Evolutionary conservation across 305 asterid species (phyloP), one percentile per base, ranked within the genome.

Genomic region (Fraxinus sp.): DNA sequence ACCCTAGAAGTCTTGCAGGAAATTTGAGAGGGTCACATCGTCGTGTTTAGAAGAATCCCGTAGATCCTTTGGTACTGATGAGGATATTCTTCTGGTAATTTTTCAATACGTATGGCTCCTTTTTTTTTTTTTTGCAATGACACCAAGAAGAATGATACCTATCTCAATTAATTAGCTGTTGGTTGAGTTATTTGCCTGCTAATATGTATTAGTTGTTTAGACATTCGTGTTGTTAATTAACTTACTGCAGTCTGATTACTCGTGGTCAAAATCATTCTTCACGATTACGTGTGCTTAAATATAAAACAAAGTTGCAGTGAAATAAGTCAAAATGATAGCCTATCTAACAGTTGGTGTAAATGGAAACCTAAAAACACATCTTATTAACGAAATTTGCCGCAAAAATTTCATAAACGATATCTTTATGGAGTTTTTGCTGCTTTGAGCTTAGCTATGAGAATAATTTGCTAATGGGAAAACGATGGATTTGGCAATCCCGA

Each of bases 11-110:
- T 30, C 77, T 75, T 78, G 82, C 90, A 96, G 99, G 90, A 90
- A 91, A 83, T 88, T 86, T 13, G 98, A 91, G 90, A 90, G 87
- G 87, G 87, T 94, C 84, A 83, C 91, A 43, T 90, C 94, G 16
- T 83, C 89, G 88, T 91, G 95, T 89, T 85, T 96, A 70, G 97
- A 94, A 72, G 92, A 89, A 85, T 97, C 99, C 26, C 97, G 92
- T 75, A 96, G 91, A 86, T 87, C 98, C 79, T 96, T 94, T 84
- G 99, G 99, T 37, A 96, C 98, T 7, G 99, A 96, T 88, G 99
- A 96, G 83, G 99, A 96, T 91, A 92, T 96, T 87, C 91, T 96
- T 55, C 91, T 95, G 98, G 98, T 95, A 92, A 89, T 59, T 78
- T 75, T 80, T 13, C 77, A 5, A 46, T 22, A 79, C 64, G 0